Conservation (phyloP, 805 yeast species). For the Candida nemodendra region DNA sequence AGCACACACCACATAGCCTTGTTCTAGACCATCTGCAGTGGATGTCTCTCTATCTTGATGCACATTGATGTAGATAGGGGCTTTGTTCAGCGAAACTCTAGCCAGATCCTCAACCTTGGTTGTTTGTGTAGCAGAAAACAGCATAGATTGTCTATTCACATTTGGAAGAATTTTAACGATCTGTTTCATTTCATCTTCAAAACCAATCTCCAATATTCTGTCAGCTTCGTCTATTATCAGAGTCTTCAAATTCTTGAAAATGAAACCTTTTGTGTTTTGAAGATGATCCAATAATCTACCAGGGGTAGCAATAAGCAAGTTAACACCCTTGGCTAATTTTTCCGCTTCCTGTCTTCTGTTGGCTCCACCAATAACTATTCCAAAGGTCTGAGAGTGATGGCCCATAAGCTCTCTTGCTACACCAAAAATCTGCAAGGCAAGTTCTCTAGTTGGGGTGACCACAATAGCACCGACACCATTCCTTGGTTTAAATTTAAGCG, state of each 20-base stretch:
- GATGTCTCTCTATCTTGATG: conserved; percentile 80
- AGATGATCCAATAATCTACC: conserved; percentile 95
- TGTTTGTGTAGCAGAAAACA: conserved; percentile 98
- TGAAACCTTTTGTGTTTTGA: conserved; percentile 92
- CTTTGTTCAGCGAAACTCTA: conserved; percentile 89
- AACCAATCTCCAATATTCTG: conserved; percentile 94
- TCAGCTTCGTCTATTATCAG: conserved; percentile 97
- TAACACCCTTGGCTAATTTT: conserved; percentile 90
- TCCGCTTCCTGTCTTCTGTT: conserved; percentile 98
- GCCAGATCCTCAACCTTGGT: conserved; percentile 98
- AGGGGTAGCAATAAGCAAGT: conserved; percentile 92
- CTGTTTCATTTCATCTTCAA: conserved; percentile 98
- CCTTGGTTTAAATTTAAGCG: conserved; percentile 92
- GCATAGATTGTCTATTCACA: conserved; percentile 92
- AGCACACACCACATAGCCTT: conserved; percentile 97
- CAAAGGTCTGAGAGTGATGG: conserved; percentile 87
- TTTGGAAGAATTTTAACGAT: conserved; percentile 90
- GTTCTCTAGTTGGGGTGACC: conserved; percentile 95
- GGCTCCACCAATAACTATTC: conserved; percentile 98
- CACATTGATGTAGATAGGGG: conserved; percentile 92
- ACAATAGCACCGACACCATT: conserved; percentile 97
- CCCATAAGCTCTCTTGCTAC: conserved; percentile 95
- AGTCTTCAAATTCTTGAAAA: conserved; percentile 91
- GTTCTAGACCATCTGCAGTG: conserved; percentile 96
- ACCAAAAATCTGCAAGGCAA: conserved; percentile 96